Percentiles rank a stretch among this genome's conserved stretches.
Evolutionary conservation across 192 early-diverging fungal genomes (phyloP).

Genomic region (Mortierella claussenii): DNA sequence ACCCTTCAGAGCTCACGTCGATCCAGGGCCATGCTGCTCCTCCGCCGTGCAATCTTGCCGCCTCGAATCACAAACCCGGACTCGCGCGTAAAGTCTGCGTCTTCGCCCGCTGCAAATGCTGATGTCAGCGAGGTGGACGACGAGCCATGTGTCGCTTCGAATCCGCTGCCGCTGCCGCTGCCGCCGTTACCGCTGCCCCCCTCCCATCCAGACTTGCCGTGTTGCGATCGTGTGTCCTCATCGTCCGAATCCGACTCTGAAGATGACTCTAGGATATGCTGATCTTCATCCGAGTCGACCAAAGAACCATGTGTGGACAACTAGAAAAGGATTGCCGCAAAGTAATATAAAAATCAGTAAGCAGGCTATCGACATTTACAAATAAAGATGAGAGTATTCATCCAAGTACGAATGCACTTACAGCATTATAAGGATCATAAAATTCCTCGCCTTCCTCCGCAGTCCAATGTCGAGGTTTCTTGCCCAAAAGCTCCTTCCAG

Average conservation of each 20-base stretch:
- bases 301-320: conserved; percentile 40
- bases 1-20: conserved; percentile 13
- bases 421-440: conserved; percentile 51
- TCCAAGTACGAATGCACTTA: conserved; percentile 15
- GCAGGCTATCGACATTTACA: too few relatives aligned
- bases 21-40: conserved; percentile 48
- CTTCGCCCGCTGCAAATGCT: conserved; percentile 30
- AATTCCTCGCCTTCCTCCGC: conserved; percentile 41
- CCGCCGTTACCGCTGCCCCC: neutral
- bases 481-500: conserved; percentile 50
- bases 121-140: too few relatives aligned
- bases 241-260: conserved; percentile 36
- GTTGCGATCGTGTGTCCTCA: conserved; percentile 4
- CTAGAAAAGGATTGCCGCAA: too few relatives aligned
- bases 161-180: too few relatives aligned
- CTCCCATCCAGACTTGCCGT: conserved; percentile 6
- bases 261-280: conserved; percentile 33
- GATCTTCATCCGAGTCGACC: conserved; percentile 42
- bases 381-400: too few relatives aligned
- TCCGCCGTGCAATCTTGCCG: conserved; percentile 50
- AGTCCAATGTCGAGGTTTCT: conserved; percentile 49
- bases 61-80: conserved; percentile 47
- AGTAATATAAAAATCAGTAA: too few relatives aligned
- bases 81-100: conserved; percentile 28
- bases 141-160: too few relatives aligned